Conservation (phyloP, 352 stramenopile genomes). For the Elongisporangium prolatum region DNA sequence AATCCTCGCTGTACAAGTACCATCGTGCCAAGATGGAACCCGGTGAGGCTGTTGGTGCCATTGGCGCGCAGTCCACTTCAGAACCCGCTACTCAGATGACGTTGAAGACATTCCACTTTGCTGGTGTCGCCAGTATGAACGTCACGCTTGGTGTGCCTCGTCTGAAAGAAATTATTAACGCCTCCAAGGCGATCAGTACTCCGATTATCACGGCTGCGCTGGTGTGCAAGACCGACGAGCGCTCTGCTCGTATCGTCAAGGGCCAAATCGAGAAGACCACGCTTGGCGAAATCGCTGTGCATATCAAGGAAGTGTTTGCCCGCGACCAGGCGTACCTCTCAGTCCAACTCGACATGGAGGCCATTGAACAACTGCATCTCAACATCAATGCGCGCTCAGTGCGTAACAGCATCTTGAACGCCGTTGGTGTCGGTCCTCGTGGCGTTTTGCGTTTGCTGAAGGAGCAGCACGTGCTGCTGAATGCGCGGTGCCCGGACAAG, state of each 20-base stretch:
- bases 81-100: conserved; percentile 97
- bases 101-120: conserved; percentile 99
- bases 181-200: conserved; percentile 97
- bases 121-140: conserved; percentile 99
- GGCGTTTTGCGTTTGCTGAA: conserved; percentile 73
- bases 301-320: conserved; percentile 98
- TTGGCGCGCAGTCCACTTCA: conserved; percentile 96
- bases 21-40: conserved; percentile 89
- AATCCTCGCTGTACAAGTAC: conserved; percentile 82
- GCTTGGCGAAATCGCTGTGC: conserved; percentile 92
- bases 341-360: conserved; percentile 96
- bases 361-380: conserved; percentile 96
- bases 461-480: conserved; percentile 82
- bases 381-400: conserved; percentile 93
- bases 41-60: conserved; percentile 96
- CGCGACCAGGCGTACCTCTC: conserved; percentile 93
- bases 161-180: conserved; percentile 97
- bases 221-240: conserved; percentile 95
- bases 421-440: conserved; percentile 56
- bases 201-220: conserved; percentile 99
- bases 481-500: conserved; percentile 78
- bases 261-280: conserved; percentile 99
- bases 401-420: conserved; percentile 90
- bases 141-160: conserved; percentile 99
- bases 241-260: conserved; percentile 97